Evolutionary conservation across 179 eudicot genomes (phyloP), one percentile per base, ranked within the genome.

Genomic region (Heliamphora pulchella): DNA sequence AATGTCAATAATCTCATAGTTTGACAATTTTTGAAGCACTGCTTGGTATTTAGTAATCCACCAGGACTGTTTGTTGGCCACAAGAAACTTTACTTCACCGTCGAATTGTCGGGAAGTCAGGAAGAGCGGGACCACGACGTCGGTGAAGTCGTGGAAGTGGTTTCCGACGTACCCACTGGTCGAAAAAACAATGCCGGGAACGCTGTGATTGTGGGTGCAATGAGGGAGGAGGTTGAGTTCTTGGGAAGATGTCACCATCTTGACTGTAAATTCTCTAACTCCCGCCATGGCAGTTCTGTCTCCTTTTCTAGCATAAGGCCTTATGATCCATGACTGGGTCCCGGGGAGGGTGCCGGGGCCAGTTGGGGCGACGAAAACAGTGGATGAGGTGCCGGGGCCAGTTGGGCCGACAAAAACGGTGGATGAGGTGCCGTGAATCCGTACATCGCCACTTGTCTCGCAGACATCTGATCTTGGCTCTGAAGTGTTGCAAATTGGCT

Each of bases 101-200:
- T 87, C 77, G 82, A 89, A 91, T 14, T 77, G 81, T 0, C 76
- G 58, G 0, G 94, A 78, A 0, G 93, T 91, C 18, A 85, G 57
- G 65, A 80, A 91, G 2, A 91, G 77, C 0, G 94, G 94, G 46
- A 92, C 82, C 10, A 91, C 17, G 17, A 86, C 77, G 66, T 92
- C 97, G 0, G 86, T 78, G 81, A 88, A 84, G 48, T 73, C 91
- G 79, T 92, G 97, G 80, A 88, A 92, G 51, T 76, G 79, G 85
- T 91, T 92, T 47, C 91, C 89, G 0, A 81, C 71, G 62, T 84
- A 90, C 2, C 94, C 94, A 18, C 87, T 82, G 7, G 65, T 69
- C 2, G 94, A 92, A 80, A 92, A 89, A 22, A 92, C 77, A 46
- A 92, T 74, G 5, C 84, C 91, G 0, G 89, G 89, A n/a, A 84